These are phyloP conservation scores for Citrus unshiu DNA, from an alignment of 345 rosid genomes.

Conservation along the genomic window DNA sequence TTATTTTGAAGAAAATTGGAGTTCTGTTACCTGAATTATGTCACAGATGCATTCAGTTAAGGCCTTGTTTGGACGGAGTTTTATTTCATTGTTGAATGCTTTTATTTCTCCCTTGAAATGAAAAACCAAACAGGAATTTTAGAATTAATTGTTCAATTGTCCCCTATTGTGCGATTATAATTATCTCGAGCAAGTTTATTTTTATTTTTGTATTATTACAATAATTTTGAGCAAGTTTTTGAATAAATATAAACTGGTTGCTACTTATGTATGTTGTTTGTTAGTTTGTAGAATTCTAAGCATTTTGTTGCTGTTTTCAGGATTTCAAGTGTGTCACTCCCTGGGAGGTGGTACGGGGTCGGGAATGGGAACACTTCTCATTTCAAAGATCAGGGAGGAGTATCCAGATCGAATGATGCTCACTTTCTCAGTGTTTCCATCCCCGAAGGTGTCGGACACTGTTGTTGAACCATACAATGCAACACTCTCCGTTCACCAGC, in stretches of 20 bases:
- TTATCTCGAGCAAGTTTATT: neutral
- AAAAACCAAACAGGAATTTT: neutral
- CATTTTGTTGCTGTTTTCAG: conserved; percentile 19
- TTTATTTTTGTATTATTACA: neutral
- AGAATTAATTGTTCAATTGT: neutral
- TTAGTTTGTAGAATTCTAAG: neutral
- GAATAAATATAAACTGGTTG: neutral
- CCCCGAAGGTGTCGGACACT: conserved; percentile 71
- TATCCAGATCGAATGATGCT: conserved; percentile 74
- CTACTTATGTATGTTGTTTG: neutral
- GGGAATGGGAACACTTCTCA: conserved; percentile 70
- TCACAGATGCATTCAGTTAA: neutral
- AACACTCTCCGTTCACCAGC: conserved; percentile 72
- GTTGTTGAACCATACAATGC: conserved; percentile 79
- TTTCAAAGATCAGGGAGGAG: conserved; percentile 67
- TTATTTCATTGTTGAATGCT: neutral
- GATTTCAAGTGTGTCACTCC: conserved; percentile 72
- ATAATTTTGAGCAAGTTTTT: neutral
- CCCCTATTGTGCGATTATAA: neutral
- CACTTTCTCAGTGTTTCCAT: conserved; percentile 65
- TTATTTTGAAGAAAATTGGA: neutral
- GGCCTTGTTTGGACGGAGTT: neutral
- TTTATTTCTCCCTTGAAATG: neutral
- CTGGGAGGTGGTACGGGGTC: conserved; percentile 74
- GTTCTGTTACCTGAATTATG: too few species aligned